A percentile compares a stretch with the other conserved stretches of the same genome.
Conservation (phyloP, 2,329 filamentous ascomycete genomes). For the Colletotrichum tofieldiae region DNA sequence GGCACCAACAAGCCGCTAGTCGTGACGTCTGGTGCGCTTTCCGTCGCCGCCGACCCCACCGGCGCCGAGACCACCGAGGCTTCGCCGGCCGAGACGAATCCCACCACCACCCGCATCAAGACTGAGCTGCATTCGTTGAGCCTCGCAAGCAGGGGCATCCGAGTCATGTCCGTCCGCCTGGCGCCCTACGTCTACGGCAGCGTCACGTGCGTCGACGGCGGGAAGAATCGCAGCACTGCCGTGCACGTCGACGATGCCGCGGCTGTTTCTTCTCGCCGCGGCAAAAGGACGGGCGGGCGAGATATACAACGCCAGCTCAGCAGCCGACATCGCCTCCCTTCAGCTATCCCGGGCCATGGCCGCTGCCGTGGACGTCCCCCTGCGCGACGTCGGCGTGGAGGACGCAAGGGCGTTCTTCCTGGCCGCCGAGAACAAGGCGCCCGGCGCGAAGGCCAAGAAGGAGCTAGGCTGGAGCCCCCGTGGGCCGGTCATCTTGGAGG, state of each 20-base stretch:
- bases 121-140: constrained; percentile 52
- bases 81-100: constrained; percentile 44
- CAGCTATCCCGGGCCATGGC: constrained; percentile 49
- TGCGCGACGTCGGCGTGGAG: constrained; percentile 46
- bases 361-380: constrained; percentile 45
- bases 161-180: constrained; percentile 55
- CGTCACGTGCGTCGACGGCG: constrained; percentile 51
- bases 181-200: constrained; percentile 62
- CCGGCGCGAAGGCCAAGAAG: constrained; percentile 54
- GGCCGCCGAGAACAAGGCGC: constrained; percentile 51
- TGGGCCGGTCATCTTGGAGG: constrained; percentile 54
- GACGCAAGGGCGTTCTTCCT: constrained; percentile 52
- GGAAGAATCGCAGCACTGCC: constrained; percentile 47
- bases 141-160: constrained; percentile 51
- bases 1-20: constrained; percentile 55
- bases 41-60: constrained; percentile 44
- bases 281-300: constrained; percentile 52
- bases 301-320: constrained; percentile 53
- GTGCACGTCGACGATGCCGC: constrained; percentile 62
- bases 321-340: constrained; percentile 52
- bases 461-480: constrained; percentile 57
- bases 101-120: constrained; percentile 47
- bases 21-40: constrained; percentile 52
- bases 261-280: constrained; percentile 56
- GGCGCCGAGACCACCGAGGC: constrained; percentile 50